These are phyloP conservation scores for Suaeda aralocaspica DNA, from an alignment of 148 eudicot genomes.

Conservation along the genomic window DNA sequence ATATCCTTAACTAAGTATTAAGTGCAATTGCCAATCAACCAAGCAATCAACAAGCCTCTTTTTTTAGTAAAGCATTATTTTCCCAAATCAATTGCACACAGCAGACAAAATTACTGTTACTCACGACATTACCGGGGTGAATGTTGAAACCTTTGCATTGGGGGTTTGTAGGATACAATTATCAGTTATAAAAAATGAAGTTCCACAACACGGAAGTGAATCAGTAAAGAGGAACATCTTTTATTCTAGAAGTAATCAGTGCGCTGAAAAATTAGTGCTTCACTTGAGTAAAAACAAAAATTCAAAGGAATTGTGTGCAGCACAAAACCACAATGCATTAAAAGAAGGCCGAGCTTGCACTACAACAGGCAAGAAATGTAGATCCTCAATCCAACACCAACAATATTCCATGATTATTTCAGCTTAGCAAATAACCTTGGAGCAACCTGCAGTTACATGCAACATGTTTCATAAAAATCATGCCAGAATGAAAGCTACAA, in stretches of 20 bases:
- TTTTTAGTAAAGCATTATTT: no score
- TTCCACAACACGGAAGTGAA: no score
- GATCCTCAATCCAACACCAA: constrained; percentile 6
- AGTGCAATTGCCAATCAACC: no score
- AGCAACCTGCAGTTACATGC: constrained; percentile 32
- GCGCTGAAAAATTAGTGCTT: constrained; percentile 6
- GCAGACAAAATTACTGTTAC: no score
- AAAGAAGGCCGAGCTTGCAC: neutral
- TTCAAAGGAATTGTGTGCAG: constrained; percentile 2
- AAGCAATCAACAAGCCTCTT: no score
- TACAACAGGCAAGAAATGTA: neutral
- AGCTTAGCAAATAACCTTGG: constrained; percentile 30
- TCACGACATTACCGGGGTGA: no score
- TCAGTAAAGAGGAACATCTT: neutral
- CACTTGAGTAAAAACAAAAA: neutral
- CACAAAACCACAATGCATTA: constrained; percentile 9
- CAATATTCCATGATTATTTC: constrained; percentile 20
- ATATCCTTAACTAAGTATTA: no score
- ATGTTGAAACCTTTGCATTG: no score
- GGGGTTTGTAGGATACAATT: no score
- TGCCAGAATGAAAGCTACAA: neutral
- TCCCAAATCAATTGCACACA: no score
- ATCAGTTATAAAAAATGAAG: no score
- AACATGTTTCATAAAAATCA: constrained; percentile 1
- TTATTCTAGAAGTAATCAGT: constrained; percentile 8